Conservation (phyloP, 78 protist genomes). For the Speleostelium caveatum region DNA sequence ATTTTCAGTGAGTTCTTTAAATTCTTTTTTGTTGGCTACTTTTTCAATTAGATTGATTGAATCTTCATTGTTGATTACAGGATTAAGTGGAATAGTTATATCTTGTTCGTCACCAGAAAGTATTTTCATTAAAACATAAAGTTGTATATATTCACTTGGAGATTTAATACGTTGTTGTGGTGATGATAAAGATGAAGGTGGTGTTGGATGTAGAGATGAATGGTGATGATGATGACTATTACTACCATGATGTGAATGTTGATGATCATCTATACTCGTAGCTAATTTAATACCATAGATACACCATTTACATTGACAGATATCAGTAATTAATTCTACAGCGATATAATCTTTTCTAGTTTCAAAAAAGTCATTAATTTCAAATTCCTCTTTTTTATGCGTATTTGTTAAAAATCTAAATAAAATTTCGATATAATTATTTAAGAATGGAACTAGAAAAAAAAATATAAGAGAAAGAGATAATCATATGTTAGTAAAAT, state of each 20-base stretch:
- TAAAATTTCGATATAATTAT: not conserved
- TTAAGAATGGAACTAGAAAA: not conserved
- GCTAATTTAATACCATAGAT: constrained; percentile 25
- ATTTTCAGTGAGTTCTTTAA: constrained; percentile 43
- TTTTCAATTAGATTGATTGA: not conserved
- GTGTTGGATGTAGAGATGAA: not conserved
- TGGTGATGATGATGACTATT: too few relatives aligned
- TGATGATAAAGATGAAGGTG: not conserved
- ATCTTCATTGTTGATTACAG: not conserved
- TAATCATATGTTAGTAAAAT: too few relatives aligned
- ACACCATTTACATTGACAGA: constrained; percentile 50
- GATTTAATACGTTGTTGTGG: not conserved
- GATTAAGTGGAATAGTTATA: constrained; percentile 26
- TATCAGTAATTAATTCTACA: constrained; percentile 1
- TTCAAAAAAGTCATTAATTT: not conserved
- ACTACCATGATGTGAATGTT: too few relatives aligned
- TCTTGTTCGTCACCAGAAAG: constrained; percentile 48
- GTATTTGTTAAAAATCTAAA: constrained; percentile 6
- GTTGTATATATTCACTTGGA: constrained; percentile 30
- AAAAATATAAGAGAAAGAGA: not conserved
- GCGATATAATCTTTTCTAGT: not conserved
- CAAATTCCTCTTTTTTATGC: not conserved
- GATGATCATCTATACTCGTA: constrained; percentile 27
- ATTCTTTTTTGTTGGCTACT: constrained; percentile 14
- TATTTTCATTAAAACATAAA: constrained; percentile 23